Base-by-base conservation (phyloP, 768 basidiomycete genomes). In the Amanita pallidorosea region DNA sequence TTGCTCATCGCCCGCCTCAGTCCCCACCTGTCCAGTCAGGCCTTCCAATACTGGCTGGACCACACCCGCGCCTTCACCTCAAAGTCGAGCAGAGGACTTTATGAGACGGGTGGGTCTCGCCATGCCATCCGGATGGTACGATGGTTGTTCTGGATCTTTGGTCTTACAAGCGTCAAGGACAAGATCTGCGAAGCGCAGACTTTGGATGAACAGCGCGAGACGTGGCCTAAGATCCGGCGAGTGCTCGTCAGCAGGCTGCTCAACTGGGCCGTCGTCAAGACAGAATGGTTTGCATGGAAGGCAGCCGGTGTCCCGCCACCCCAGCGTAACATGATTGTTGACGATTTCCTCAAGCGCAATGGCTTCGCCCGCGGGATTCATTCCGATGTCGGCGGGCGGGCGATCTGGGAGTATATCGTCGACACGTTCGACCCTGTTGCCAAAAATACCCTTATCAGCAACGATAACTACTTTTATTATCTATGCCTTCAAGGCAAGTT, bases 21-120 rank as follows among this genome's bases (percentile, higher is more conserved):
- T 0, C 85, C 87, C 0, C 71, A 76, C 56, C 72, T 88, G 15
- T 85, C 86, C 22, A 81, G 82, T 15, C 72, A 71, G 53, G 84
- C 85, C 1, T 87, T 85, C 65, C 81, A 84, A 53, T 87, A 86
- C 67, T 88, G 87, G 87, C 72, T 77, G 53, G 66, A 78, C 56
- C 81, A 87, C 56, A 69, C 70, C 49, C 57, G 66, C 31, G 67
- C 76, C 2, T 69, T 73, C 47, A 70, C 71, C 31, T 75, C 72
- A 2, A 75, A 75, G 7, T 88, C 88, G 63, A 87, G 88, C 61
- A 67, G 75, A 57, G 73, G 72, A 34, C 86, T 86, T 9, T 86
- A 87, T 5, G 38, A 41, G 38, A 18, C 38, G 18, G 38, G 38
- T 41, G 38, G 38, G 3, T 41, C 38, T 18, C 38, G 38, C 9